phyloP scores from a whole-genome alignment of 2,329 filamentous ascomycete genomes.

The Exophiala sideris region DNA sequence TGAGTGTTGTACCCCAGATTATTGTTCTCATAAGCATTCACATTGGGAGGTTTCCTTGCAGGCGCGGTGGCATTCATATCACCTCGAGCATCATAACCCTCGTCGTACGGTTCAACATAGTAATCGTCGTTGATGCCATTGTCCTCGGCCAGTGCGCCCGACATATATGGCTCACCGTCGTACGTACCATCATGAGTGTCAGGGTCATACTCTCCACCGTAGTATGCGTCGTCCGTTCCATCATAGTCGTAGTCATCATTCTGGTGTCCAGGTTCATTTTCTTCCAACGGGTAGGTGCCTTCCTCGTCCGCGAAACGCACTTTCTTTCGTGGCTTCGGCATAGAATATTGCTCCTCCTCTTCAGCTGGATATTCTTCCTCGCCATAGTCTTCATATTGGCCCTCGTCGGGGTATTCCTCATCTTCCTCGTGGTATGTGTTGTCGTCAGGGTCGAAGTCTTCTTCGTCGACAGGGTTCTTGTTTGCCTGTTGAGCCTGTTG shows the following conservation, averaged over 20 bases:
- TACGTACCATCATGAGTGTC: not conserved
- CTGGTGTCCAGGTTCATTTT: not conserved
- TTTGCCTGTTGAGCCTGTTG: too few species aligned
- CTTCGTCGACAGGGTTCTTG: not conserved
- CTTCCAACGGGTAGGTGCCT: not conserved
- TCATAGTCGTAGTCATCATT: conserved; percentile 1
- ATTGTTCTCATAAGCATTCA: not conserved
- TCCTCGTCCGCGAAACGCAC: not conserved
- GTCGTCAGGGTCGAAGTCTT: not conserved
- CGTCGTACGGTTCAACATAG: not conserved
- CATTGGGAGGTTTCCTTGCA: not conserved
- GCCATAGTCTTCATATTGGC: not conserved
- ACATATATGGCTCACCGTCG: conserved; percentile 3
- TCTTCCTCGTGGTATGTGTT: not conserved
- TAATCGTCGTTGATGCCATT: not conserved
- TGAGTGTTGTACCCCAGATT: not conserved
- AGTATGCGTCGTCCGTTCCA: not conserved
- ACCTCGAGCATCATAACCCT: not conserved
- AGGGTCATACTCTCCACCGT: not conserved
- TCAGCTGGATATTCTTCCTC: not conserved
- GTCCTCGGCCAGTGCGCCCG: not conserved
- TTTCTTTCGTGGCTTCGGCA: not conserved
- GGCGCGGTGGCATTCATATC: too few species aligned
- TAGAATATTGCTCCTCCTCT: too few species aligned
- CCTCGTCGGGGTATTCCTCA: not conserved